Base-by-base conservation (phyloP, 257 asterid genomes). In the Striga asiatica region DNA sequence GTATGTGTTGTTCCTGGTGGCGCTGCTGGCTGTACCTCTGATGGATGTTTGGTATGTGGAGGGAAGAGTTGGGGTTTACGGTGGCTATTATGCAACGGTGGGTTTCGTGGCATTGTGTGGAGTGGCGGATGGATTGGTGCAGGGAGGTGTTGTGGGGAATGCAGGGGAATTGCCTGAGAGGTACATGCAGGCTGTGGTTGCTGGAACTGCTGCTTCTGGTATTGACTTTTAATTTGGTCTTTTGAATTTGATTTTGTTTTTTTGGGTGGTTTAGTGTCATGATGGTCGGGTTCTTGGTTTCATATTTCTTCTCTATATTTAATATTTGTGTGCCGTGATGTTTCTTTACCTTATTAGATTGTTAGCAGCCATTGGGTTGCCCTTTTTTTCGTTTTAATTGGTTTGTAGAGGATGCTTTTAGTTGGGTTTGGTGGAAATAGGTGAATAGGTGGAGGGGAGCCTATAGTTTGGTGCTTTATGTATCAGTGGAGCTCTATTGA, bases 181-280 rank as follows among this genome's bases (percentile, higher is more conserved):
- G 69, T 89, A 85, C 60, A 89, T 89, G 98, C 98, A 89, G 66
- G 98, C 95, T 64, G 83, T 80, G 41, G 65, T 86, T 17, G 96
- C 95, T 16, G 98, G 98, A 35, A 89, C 98, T 63, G 98, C 93
- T 50, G 88, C 86, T 70, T 89, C 98, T 27, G 96, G 98, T 89
- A 61, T 68, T 1, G 5, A 27, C 13, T 8, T 19, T 25, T 31
- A 2, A 19, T 27, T 23, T 22, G 50, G 6, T 50, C 28, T 16
- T 66, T 16, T 45, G 0, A 4, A 19, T 12, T 4, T 28, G 14
- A 16, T 1, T 0, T 51, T 28, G 14, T 8, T 16, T 4, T 4
- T 32, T 49, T 19, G 51, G 10, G 9, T 3, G 41, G 8, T 35
- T 35, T 14, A 8, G 41, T 12, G 41, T 35, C 24, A 9, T 55